Conservation (phyloP, 176 grass and related monocot species). For the Phoenix dactylifera region DNA sequence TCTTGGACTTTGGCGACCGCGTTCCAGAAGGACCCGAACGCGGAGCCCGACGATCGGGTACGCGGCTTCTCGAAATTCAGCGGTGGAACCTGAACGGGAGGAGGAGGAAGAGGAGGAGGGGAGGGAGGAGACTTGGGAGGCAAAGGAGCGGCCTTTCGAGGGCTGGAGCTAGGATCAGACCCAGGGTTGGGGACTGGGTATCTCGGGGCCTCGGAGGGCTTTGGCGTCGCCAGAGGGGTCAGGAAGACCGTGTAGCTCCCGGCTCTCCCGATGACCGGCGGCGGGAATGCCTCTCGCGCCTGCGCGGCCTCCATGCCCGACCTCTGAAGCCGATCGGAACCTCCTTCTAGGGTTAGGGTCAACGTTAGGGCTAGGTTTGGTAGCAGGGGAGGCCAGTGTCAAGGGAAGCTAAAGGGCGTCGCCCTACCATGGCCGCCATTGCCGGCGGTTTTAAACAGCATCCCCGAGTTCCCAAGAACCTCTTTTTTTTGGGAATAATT, state of each 20-base stretch:
- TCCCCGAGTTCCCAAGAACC: too few relatives aligned
- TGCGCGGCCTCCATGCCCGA: background rate
- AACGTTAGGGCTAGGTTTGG: too few relatives aligned
- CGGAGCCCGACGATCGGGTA: background rate
- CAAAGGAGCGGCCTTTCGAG: conserved; percentile 1
- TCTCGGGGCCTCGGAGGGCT: background rate
- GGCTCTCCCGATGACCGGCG: conserved; percentile 12
- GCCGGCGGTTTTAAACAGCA: too few relatives aligned
- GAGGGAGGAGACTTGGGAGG: background rate
- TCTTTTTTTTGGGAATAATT: too few relatives aligned
- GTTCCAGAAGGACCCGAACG: conserved; percentile 16
- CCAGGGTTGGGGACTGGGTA: background rate
- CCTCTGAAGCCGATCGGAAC: too few relatives aligned
- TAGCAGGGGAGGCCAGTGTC: too few relatives aligned
- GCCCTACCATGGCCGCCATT: too few relatives aligned
- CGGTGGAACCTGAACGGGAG: conserved; percentile 9
- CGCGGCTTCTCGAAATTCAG: conserved; percentile 8
- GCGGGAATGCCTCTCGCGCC: conserved; percentile 1
- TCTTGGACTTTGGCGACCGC: conserved; percentile 10
- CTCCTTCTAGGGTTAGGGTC: too few relatives aligned
- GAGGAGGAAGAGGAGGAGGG: background rate
- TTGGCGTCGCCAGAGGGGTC: conserved; percentile 5
- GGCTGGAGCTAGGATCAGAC: background rate
- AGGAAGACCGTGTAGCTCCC: conserved; percentile 18
- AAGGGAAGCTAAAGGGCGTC: too few relatives aligned